These are phyloP conservation scores for Chlamydomonas sphaeroides DNA, from an alignment of 139 green algal genomes.

Conservation along the genomic window DNA sequence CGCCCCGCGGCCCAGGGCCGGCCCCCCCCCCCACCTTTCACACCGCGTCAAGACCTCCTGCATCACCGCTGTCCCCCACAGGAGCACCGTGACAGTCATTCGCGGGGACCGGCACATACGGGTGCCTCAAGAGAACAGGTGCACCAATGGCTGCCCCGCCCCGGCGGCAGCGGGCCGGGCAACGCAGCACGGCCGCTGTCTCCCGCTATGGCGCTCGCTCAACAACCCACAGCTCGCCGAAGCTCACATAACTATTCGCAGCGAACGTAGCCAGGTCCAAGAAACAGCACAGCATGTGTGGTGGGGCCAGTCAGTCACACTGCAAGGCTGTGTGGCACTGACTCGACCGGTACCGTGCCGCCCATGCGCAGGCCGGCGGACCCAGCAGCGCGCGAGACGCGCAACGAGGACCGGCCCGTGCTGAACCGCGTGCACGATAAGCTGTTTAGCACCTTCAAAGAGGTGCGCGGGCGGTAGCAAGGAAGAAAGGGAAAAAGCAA, in stretches of 20 bases:
- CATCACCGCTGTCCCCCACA: background rate
- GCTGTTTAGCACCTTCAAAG: slow-evolving; percentile 23
- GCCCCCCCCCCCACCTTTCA: too few species aligned
- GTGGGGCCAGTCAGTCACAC: background rate
- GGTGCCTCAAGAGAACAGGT: slow-evolving; percentile 3
- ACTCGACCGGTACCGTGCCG: too few species aligned
- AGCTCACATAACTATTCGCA: background rate
- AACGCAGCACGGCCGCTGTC: too few species aligned
- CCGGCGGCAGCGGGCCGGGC: too few species aligned
- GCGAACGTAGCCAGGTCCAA: background rate
- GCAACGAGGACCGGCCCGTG: slow-evolving; percentile 16
- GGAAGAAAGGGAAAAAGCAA: too few species aligned
- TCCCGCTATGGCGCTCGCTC: too few species aligned
- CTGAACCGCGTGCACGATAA: slow-evolving; percentile 31
- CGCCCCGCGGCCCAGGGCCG: background rate
- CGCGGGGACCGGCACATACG: background rate
- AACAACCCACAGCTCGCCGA: too few species aligned
- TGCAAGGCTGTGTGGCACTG: too few species aligned
- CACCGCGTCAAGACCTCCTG: background rate
- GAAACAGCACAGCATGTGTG: background rate
- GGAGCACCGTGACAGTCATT: slow-evolving; percentile 33
- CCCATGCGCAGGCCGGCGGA: slow-evolving; percentile 5
- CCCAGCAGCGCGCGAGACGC: background rate
- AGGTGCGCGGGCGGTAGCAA: too few species aligned
- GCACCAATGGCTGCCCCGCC: too few species aligned